These are phyloP conservation scores for Phytophthora parvispora DNA, from an alignment of 352 stramenopile genomes.

Conservation along the genomic window DNA sequence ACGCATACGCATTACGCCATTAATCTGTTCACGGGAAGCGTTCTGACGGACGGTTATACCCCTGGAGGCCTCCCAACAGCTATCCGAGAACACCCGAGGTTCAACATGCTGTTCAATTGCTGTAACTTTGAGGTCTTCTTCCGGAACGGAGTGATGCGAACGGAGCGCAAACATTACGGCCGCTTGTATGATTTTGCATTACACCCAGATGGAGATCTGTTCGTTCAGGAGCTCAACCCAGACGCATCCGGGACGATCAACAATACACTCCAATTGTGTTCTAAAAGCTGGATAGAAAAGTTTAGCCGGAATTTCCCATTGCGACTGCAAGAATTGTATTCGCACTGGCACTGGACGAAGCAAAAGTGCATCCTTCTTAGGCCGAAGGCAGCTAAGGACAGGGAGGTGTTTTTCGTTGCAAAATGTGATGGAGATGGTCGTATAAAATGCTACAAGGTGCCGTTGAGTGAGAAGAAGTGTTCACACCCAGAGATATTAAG, in stretches of 20 bases:
- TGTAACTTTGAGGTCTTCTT: constrained; percentile 64
- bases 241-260: not conserved
- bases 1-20: constrained; percentile 38
- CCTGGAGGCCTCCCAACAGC: constrained; percentile 45
- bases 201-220: constrained; percentile 22
- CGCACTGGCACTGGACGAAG: constrained; percentile 66
- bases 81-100: constrained; percentile 44
- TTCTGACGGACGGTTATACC: constrained; percentile 52
- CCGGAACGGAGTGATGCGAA: constrained; percentile 40
- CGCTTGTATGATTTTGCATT: constrained; percentile 55
- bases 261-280: constrained; percentile 48
- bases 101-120: constrained; percentile 47
- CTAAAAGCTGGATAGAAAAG: constrained; percentile 27
- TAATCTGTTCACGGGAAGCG: constrained; percentile 58
- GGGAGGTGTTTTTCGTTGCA: constrained; percentile 31
- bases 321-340: constrained; percentile 43
- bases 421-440: constrained; percentile 14
- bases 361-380: constrained; percentile 48
- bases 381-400: constrained; percentile 20
- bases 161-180: constrained; percentile 20
- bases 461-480: constrained; percentile 28
- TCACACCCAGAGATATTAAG: constrained; percentile 21
- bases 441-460: constrained; percentile 44
- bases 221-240: constrained; percentile 42
- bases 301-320: constrained; percentile 34